A percentile compares a stretch with the other conserved stretches of the same genome.
Evolutionary conservation across 768 basidiomycete species (phyloP).

Genomic region (Hericium alpestre): DNA sequence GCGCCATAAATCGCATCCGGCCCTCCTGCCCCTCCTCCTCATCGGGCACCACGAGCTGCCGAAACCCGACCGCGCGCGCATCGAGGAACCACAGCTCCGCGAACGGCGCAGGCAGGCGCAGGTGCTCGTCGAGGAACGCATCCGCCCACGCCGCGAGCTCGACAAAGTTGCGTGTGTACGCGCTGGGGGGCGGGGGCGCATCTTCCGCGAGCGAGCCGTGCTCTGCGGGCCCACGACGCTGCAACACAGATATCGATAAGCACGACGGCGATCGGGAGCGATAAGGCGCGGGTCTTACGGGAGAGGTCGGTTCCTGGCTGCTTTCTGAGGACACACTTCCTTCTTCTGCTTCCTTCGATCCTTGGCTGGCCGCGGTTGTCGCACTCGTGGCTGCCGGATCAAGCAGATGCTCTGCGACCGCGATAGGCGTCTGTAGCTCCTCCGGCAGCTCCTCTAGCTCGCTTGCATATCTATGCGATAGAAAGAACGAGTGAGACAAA

Average conservation of each 20-base stretch:
- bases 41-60: background rate
- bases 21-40: background rate
- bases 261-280: background rate
- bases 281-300: background rate
- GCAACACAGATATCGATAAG: background rate
- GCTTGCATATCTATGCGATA: slow-evolving; percentile 18
- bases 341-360: slow-evolving; percentile 14
- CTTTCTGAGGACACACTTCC: background rate
- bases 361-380: slow-evolving; percentile 6
- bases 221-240: slow-evolving; percentile 8
- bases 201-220: slow-evolving; percentile 14
- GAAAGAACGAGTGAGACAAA: background rate
- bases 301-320: slow-evolving; percentile 9
- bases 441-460: slow-evolving; percentile 50
- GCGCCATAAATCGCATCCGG: background rate
- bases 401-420: slow-evolving; percentile 48
- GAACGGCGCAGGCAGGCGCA: slow-evolving; percentile 6
- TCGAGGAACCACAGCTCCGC: slow-evolving; percentile 10
- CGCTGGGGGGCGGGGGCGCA: slow-evolving; percentile 34
- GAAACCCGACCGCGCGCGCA: background rate
- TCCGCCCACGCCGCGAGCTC: slow-evolving; percentile 8
- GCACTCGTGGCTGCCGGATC: slow-evolving; percentile 25
- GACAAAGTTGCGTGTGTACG: slow-evolving; percentile 1
- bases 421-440: slow-evolving; percentile 50
- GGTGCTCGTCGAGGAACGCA: slow-evolving; percentile 8